Evolutionary conservation across 1,284 basidiomycete species (phyloP), one percentile per base, ranked within the genome.

Genomic region (Exsudoporus floridanus): DNA sequence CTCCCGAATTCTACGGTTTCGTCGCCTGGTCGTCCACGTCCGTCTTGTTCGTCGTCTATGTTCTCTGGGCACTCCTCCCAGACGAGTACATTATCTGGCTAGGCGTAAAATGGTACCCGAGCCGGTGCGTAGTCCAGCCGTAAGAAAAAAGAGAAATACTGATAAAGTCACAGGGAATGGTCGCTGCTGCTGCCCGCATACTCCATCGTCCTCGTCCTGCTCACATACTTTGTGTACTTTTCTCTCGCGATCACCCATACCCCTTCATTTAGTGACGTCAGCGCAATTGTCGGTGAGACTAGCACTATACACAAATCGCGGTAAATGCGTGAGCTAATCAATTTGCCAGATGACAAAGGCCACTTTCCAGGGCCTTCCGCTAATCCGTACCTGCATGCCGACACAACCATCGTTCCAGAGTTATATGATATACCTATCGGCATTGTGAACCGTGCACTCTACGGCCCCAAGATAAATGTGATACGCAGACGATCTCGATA

Each of bases 71-170:
- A 2, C 60, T 82, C 14, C 65, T 82, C 12, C 81, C 82, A 23
- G 80, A 82, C 55, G 65, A 68, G 25, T 83, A 75, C 67, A 84
- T 94, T 51, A 57, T 80, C 46, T 74, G 73, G 65, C 65, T 83
- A 14, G 90, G 91, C 16, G 80, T 93, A 55, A 75, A 80, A 6
- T 94, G 92, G 92, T 92, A 94, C 68, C 92, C 92, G n/a, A 90
- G 78, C 65, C 77, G 91, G 92, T 91, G 55, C 63, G 83, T 49
- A 41, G 19, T 12, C 8, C 4, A 10, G 7, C 13, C 9, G 7
- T 16, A 10, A 7, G 0, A 7, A 12, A 23, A 37, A 37, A 56
- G 40, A 37, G 35, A 19, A 14, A 19, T 1, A 25, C 44, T 61
- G n/a, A 56, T 33, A 5, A 4, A 7, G 8, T 25, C 18, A 60